Evolutionary conservation across 2,329 filamentous ascomycete genomes (phyloP), one percentile per base, ranked within the genome.

Genomic region (Metarhizium robertsii): DNA sequence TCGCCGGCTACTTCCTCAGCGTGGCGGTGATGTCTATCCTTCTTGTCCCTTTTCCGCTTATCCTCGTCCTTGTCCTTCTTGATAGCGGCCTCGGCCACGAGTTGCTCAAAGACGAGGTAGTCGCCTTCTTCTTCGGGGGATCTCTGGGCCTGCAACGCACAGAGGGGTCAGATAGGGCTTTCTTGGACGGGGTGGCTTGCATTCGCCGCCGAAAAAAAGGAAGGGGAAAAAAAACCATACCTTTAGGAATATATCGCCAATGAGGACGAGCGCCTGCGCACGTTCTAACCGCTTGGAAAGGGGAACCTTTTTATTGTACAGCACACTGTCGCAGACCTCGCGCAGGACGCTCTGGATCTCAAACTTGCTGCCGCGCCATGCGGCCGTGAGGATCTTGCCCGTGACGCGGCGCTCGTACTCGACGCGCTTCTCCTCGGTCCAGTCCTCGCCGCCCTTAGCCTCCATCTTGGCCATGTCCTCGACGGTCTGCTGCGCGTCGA

Each of bases 381-480:
- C 94, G 3, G 94, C 94, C 4, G 91, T 95, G 43, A 99, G 81
- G 61, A 99, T 97, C 81, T 99, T 99, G 66, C 94, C 94, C 10
- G 94, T 99, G 29, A 97, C 92, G 64, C 87, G 85, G 67, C 92
- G 87, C 78, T 97, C 94, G 66, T 95, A 96, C 75, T 99, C 94
- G 46, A 86, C 86, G 74, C 92, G 91, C 78, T 88, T 92, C 83
- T 97, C 94, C 60, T 99, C 94, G 1, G 94, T 97, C 94, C 94
- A 99, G 59, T 96, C 91, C 55, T 96, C 94, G 52, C 94, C 94
- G 53, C 92, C 94, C 66, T 86, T 86, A 76, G 96, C 89, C 75
- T 99, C 94, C 73, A 92, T 79, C 70, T 92, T 91, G 54, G 91
- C 92, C 94, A 99, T 97, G 72, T 96, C 92, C 76, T 99, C 92